Conservation (phyloP, 2,329 filamentous ascomycete genomes). For the Colletotrichum incanum region DNA sequence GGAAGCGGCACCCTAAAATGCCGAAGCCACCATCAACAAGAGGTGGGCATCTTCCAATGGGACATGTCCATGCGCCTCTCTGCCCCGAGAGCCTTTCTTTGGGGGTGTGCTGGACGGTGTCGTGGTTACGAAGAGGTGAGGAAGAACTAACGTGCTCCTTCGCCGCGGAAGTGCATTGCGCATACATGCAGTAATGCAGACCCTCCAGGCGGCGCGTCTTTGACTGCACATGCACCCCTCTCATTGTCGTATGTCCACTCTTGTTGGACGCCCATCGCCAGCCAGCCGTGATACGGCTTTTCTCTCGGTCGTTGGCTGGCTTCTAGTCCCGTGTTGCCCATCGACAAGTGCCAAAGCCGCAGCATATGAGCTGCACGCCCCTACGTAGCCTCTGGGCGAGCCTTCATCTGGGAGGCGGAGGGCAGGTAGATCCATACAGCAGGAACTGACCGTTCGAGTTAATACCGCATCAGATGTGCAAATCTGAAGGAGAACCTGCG, state of each 20-base stretch:
- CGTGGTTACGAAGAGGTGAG: not conserved
- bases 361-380: conserved; percentile 20
- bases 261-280: not conserved
- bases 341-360: conserved; percentile 10
- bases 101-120: not conserved
- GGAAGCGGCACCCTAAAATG: conserved; percentile 14
- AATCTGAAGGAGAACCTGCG: not conserved
- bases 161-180: conserved; percentile 9
- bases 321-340: conserved; percentile 10
- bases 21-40: conserved; percentile 17
- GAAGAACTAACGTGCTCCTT: not conserved
- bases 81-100: not conserved
- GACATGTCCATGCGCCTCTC: not conserved
- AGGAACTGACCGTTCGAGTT: not conserved
- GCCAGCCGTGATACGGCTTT: not conserved
- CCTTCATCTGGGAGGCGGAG: not conserved
- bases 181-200: conserved; percentile 2
- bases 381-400: not conserved
- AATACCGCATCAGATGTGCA: not conserved
- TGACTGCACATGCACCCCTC: not conserved
- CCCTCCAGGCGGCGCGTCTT: not conserved
- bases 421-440: conserved; percentile 8
- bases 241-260: not conserved
- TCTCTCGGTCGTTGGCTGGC: not conserved
- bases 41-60: conserved; percentile 6